Base-by-base conservation (phyloP, 306 rosid species). In the Herpetospermum pedunculosum region DNA sequence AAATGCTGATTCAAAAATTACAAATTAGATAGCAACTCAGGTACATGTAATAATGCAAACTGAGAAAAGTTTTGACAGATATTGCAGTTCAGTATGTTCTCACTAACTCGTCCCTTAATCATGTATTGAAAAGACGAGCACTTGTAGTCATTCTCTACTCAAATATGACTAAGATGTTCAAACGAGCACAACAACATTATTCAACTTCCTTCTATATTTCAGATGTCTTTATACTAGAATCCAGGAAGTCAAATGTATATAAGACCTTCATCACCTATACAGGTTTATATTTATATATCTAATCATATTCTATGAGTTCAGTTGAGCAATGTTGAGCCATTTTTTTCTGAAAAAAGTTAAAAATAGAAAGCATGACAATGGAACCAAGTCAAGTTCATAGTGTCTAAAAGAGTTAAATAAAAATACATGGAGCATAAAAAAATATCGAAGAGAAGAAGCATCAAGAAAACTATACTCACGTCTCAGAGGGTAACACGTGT, bases 1-100 rank as follows among this genome's bases (percentile, higher is more conserved):
- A 81, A 69, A 91, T 81, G 81, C 99, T 94, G 87, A 81, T 85
- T 77, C 67, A 82, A 80, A 38, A 34, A 47, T 52, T 37, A 32
- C 32, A 25, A 78, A 53, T 9, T 58, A 57, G 23, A 60, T 57
- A 43, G 23, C 49, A 44, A 72, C 44, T 71, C 18, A 37, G 21
- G 37, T 67, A 23, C 72, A 41, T 23, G 53, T 28, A 15, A 26
- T 44, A 8, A 26, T 44, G 8, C 8, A 44, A 69, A 26, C 44
- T 69, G 37, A 69, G 38, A 69, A 37, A 67, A 10, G 3, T 0
- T 65, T 40, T 69, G 38, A 28, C 72, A 25, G n/a, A 11, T 44
- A 14, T 16, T 26, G 37, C 0, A 4, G 38, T 43, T 40, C 37
- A 15, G 53, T 43, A 44, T 68, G 5, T 26, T 41, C 25, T 69